These are phyloP conservation scores for Pichia eremophila DNA, from an alignment of 805 yeast genomes.

Conservation along the genomic window DNA sequence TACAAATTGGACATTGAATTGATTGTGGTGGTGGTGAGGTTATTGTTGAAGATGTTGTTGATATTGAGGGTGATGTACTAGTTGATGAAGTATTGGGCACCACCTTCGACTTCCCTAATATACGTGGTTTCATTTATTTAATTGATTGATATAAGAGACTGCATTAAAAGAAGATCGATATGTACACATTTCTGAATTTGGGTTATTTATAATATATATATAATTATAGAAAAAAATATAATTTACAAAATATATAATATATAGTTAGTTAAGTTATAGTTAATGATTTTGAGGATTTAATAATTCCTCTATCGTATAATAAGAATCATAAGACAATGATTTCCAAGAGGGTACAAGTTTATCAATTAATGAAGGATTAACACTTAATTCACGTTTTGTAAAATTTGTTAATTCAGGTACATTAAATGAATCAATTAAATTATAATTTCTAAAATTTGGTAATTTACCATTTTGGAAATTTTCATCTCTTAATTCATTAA, in stretches of 20 bases:
- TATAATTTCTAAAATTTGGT: slow-evolving; percentile 33
- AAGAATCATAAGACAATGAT: neutral
- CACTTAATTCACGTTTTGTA: slow-evolving; percentile 40
- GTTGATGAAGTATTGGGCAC: no score
- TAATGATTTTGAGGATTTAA: neutral
- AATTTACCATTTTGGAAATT: slow-evolving; percentile 11
- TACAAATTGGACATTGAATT: slow-evolving; percentile 60
- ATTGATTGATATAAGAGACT: no score
- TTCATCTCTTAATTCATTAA: slow-evolving; percentile 39
- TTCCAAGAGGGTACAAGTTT: slow-evolving; percentile 36
- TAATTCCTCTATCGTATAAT: neutral
- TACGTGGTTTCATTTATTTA: no score
- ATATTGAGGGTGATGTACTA: no score
- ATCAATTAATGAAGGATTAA: slow-evolving; percentile 31
- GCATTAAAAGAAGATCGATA: no score
- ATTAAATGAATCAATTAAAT: slow-evolving; percentile 25
- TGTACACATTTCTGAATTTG: no score
- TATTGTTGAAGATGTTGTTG: no score
- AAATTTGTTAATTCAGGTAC: slow-evolving; percentile 47
- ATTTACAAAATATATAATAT: no score
- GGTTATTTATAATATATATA: no score
- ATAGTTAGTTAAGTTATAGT: neutral
- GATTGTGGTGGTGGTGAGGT: neutral
- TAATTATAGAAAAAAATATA: no score
- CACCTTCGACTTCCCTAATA: no score